These are phyloP conservation scores for Fusarium succisae DNA, from an alignment of 2,329 filamentous ascomycete species.

Conservation along the genomic window DNA sequence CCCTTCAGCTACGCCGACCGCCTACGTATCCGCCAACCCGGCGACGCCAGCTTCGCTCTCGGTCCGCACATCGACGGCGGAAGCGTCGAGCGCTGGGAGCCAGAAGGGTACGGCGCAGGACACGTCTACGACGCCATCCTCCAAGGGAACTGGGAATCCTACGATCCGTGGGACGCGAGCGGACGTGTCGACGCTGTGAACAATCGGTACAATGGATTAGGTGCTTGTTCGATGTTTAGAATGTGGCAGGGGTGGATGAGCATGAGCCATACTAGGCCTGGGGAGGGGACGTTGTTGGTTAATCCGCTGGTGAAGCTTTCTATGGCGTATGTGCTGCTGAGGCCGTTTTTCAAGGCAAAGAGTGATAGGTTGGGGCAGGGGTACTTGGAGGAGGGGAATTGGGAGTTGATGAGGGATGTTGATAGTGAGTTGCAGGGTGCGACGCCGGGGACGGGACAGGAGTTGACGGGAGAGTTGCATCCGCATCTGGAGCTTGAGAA, in stretches of 20 bases:
- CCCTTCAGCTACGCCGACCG: constrained; percentile 77
- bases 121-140: constrained; percentile 79
- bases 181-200: constrained; percentile 73
- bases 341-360: constrained; percentile 80
- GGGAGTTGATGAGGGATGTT: constrained; percentile 64
- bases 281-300: constrained; percentile 82
- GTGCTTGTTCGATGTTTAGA: constrained; percentile 84
- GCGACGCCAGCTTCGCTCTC: constrained; percentile 75
- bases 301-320: constrained; percentile 80
- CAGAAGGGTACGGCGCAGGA: constrained; percentile 70
- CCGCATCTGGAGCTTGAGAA: constrained; percentile 74
- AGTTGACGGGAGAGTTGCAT: constrained; percentile 73
- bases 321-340: constrained; percentile 81
- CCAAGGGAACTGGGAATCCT: constrained; percentile 79
- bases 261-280: constrained; percentile 76
- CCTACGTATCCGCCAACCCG: constrained; percentile 75
- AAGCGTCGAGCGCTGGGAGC: constrained; percentile 79
- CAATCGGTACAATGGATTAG: constrained; percentile 83
- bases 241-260: constrained; percentile 92
- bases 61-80: constrained; percentile 80
- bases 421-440: constrained; percentile 76
- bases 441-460: constrained; percentile 73
- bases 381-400: constrained; percentile 65
- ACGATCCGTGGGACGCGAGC: constrained; percentile 83
- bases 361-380: constrained; percentile 32